Evolutionary conservation across 2,329 filamentous ascomycete species (phyloP), one percentile per base, ranked within the genome.

Genomic region (Botrytis elliptica): DNA sequence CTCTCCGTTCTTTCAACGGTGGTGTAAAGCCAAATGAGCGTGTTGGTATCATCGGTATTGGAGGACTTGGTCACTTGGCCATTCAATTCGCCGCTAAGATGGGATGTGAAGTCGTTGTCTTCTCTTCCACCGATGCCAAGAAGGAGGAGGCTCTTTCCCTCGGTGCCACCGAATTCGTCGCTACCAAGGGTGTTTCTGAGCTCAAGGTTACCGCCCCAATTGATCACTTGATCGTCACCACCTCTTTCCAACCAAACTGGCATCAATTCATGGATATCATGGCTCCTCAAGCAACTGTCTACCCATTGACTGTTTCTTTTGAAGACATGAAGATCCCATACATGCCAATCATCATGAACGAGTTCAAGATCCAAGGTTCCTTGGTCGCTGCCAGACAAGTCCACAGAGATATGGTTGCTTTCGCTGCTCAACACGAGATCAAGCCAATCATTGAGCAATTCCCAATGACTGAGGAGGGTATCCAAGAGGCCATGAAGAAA

Each of bases 261-360:
- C 81, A 92, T 68, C 82, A 83, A 72, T 93, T 92, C 81, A 83
- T 94, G 68, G 79, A 83, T 10, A 84, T 93, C 42, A 84, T 93
- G 69, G 85, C 87, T 70, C 82, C 85, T 10, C 85, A 88, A 62
- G 90, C 90, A 5, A 85, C 84, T 9, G 88, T 92, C 77, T 86
- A 92, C 75, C 89, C 92, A 80, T 85, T 94, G 65, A 91, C 90
- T 25, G 88, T 88, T 3, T 89, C 90, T 0, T 88, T 92, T 12
- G 77, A 76, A 22, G 77, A 81, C 65, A 67, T 81, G 42, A 76
- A 64, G 22, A 79, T 81, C 33, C 80, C 80, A 16, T 79, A 80
- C 42, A 77, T 79, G 76, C 77, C 76, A 3, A 73, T 81, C 40
- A n/a, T 81, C 59, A 52, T 59, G 42, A 62, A 68, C 0, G 79